A percentile compares a stretch with the other conserved stretches of the same genome.
Evolutionary conservation across 805 yeast species (phyloP).

Genomic region (Candida cerambycidarum): DNA sequence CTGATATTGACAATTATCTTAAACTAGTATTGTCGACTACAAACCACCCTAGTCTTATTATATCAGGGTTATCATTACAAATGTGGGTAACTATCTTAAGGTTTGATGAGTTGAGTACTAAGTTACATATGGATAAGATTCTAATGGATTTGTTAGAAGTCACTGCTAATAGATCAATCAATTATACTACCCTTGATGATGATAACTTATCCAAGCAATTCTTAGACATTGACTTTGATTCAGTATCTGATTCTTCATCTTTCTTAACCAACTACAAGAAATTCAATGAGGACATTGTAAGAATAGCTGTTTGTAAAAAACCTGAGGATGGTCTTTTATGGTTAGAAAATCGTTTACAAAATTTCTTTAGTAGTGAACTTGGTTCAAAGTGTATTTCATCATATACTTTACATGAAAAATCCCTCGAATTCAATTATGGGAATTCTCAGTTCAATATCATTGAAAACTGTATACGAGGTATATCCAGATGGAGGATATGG

Average conservation of each 20-base stretch:
- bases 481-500: constrained; percentile 95
- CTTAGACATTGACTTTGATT: constrained; percentile 85
- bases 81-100: constrained; percentile 93
- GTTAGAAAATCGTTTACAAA: constrained; percentile 72
- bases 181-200: constrained; percentile 67
- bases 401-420: constrained; percentile 52
- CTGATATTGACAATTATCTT: constrained; percentile 69
- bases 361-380: constrained; percentile 66
- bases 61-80: constrained; percentile 85
- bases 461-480: constrained; percentile 88
- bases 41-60: constrained; percentile 79
- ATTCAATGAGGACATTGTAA: constrained; percentile 84
- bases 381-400: constrained; percentile 65
- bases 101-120: constrained; percentile 68
- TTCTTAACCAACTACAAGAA: constrained; percentile 80
- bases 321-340: constrained; percentile 81
- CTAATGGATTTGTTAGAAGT: constrained; percentile 70
- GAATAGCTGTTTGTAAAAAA: constrained; percentile 81
- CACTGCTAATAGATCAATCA: constrained; percentile 75
- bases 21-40: constrained; percentile 78
- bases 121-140: constrained; percentile 51
- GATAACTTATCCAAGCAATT: constrained; percentile 63
- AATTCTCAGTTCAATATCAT: constrained; percentile 81
- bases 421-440: constrained; percentile 72
- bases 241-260: constrained; percentile 72